A percentile compares a stretch with the other conserved stretches of the same genome.
phyloP scores from a whole-genome alignment of 2,329 filamentous ascomycete species.

The Whalleya microplaca region DNA sequence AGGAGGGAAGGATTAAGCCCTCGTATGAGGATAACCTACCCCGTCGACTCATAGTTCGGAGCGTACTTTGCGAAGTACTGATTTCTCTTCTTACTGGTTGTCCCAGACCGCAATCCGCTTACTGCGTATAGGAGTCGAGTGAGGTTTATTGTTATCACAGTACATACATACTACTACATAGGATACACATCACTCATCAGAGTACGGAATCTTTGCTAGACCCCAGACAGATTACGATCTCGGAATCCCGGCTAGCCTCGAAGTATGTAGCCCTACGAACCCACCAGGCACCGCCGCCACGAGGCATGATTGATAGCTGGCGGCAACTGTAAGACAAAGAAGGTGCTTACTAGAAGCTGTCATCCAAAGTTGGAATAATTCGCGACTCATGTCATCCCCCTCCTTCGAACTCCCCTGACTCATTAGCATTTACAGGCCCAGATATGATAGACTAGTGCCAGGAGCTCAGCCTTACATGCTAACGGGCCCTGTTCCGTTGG shows the following conservation, averaged over 20 bases:
- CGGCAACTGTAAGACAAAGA: constrained; percentile 20
- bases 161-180: constrained; percentile 12
- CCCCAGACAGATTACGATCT: background rate
- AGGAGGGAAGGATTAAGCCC: background rate
- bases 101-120: no score
- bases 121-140: background rate
- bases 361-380: constrained; percentile 14
- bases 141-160: constrained; percentile 5
- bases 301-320: constrained; percentile 8
- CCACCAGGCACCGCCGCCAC: constrained; percentile 8
- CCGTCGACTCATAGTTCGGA: no score
- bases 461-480: constrained; percentile 15
- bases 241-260: background rate
- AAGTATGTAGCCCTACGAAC: constrained; percentile 1
- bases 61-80: no score
- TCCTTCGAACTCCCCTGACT: no score
- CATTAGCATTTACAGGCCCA: background rate
- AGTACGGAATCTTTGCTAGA: no score
- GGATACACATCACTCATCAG: constrained; percentile 24
- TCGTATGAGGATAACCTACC: background rate
- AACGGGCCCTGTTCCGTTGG: background rate
- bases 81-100: no score
- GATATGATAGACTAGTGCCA: constrained; percentile 17
- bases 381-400: background rate
- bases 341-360: constrained; percentile 21